Evolutionary conservation across 345 rosid genomes (phyloP), one percentile per base, ranked within the genome.

Genomic region (Salix udensis): DNA sequence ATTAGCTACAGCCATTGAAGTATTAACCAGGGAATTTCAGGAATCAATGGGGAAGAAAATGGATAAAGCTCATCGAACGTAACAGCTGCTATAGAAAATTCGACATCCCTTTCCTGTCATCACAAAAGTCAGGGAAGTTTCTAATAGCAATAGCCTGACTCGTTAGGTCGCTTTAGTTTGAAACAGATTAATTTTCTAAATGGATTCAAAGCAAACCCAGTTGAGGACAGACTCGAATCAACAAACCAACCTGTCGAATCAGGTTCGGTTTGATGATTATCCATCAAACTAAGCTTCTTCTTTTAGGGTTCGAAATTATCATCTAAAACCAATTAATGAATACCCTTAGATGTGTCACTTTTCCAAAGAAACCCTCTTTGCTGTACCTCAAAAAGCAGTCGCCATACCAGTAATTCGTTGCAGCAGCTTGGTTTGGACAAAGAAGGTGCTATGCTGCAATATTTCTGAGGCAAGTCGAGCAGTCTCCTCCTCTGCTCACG

Each of bases 11-110:
- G 30, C 73, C 39, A 73, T 72, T 58, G 82, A 60, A 60, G 77
- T 46, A 65, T n/a, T 76, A 72, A 65, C 69, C 8, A 68, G 21
- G 53, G 84, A 72, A 70, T 65, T 70, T 66, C 74, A 39, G 1
- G 84, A 74, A 77, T 88, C 87, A 65, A 89, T 87, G 34, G 94
- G 96, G 79, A 81, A 91, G 86, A 87, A 93, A 93, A 93, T 11
- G 97, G 98, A 77, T 91, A 93, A 46, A 91, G 86, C 81, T 93
- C 96, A 36, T 37, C 92, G 88, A 42, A 86, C 85, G 58, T 88
- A 93, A 60, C 94, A 93, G 76, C 92, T 91, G 48, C 88, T 84
- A 74, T 89, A 93, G 46, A 91, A 72, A 72, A 86, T 90, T 42
- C 91, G 87, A 40, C 97, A 93, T 1, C 95, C 97, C 77, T 85